phyloP scores from a whole-genome alignment of 179 eudicot species.

The Patellifolia procumbens region DNA sequence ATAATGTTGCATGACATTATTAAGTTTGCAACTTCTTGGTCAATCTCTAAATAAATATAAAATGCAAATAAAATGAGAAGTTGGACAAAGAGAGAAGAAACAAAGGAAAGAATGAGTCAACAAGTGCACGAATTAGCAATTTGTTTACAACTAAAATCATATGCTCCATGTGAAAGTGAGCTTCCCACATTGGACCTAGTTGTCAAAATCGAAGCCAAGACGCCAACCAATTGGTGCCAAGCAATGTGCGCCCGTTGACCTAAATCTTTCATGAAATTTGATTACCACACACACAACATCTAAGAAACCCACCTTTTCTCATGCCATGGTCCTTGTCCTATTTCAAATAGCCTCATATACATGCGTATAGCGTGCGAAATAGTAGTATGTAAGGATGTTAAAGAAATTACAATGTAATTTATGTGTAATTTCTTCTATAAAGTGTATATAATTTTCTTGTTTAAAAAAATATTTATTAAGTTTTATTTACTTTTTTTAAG shows the following conservation, averaged over 20 bases:
- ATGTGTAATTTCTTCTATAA: too few relatives aligned
- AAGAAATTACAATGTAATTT: too few relatives aligned
- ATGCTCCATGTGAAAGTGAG: slow-evolving; percentile 21
- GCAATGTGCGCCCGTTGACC: slow-evolving; percentile 28
- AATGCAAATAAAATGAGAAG: not conserved
- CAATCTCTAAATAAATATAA: not conserved
- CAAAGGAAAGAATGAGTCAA: slow-evolving; percentile 23
- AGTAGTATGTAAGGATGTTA: too few relatives aligned
- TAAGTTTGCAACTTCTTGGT: not conserved
- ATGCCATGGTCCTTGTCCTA: slow-evolving; percentile 17
- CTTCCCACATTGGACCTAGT: slow-evolving; percentile 16
- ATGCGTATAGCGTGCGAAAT: too few relatives aligned
- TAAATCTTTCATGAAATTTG: not conserved
- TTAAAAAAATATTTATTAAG: too few relatives aligned
- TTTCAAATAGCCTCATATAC: too few relatives aligned
- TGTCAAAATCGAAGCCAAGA: slow-evolving; percentile 17
- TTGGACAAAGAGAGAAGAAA: slow-evolving; percentile 18
- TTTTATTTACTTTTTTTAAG: too few relatives aligned
- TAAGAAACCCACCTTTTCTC: slow-evolving; percentile 18
- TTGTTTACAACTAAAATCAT: not conserved
- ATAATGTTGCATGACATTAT: slow-evolving; percentile 10
- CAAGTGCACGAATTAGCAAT: slow-evolving; percentile 8
- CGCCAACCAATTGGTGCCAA: slow-evolving; percentile 15
- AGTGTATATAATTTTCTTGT: too few relatives aligned
- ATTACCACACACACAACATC: slow-evolving; percentile 3